Base-by-base conservation (phyloP, 1,284 basidiomycete genomes). In the Ustilago vetiveriae region DNA sequence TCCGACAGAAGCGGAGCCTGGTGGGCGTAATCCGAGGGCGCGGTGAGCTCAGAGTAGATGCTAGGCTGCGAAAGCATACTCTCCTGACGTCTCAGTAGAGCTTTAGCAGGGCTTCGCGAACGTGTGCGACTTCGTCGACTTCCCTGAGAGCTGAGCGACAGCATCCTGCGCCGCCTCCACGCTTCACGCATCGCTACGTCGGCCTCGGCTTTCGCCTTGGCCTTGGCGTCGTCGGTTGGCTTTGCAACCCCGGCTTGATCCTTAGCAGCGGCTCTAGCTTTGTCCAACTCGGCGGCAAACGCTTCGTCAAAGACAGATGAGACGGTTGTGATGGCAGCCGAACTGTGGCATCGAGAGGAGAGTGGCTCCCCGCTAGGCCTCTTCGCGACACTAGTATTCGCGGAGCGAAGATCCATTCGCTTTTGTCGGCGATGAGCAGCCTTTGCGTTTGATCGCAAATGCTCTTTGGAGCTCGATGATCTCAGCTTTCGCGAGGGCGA, bases 21-120 rank as follows among this genome's bases (percentile, higher is more conserved):
- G 39, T 63, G 58, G 38, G 45, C 49, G 52, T 72, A 72, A 36
- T 67, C 69, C 2, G 64, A 67, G 2, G 53, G 43, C 9, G 64
- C 69, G 4, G 69, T 72, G 45, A 72, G 39, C 36, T 62, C 58
- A 24, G 69, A 67, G 40, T 72, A 72, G 42, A 63, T 23, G 26
- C 66, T 70, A 3, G 44, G 50, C 39, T 54, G 30, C 13, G 60
- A 59, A 3, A 19, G 46, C 29, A 59, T 23, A 40, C 66, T 70
- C 36, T 52, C 52, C 16, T 52, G n/a, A 3, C 60, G 43, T n/a
- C 38, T 56, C 6, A 63, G 41, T n/a, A 35, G 24, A 39, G 21
- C 9, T 16, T 39, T 2, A 16, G 6, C 16, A 7, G 11, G 33
- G 33, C 33, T 14, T 6, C 6, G 33, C 33, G 33, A 35, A 6